Evolutionary conservation across 352 stramenopile genomes (phyloP).

Genomic region (Globisporangium radiosum): DNA sequence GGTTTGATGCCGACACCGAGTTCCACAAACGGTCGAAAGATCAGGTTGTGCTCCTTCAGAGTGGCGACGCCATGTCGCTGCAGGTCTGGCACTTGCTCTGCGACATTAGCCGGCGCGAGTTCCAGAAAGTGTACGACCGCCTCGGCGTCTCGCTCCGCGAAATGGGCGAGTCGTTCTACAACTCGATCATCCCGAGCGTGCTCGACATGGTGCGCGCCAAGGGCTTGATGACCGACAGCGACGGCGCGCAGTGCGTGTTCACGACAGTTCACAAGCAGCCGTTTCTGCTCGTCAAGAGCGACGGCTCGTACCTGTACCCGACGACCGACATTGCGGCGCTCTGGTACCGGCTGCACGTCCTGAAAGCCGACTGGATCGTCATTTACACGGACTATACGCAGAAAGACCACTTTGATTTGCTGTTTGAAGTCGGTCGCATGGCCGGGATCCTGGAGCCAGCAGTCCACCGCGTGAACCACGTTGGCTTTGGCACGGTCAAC

Average conservation of each 20-base stretch:
- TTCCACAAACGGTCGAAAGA: too few relatives aligned
- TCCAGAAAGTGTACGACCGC: slow-evolving; percentile 56
- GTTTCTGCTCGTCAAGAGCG: slow-evolving; percentile 79
- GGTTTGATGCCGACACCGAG: too few relatives aligned
- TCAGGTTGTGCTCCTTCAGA: too few relatives aligned
- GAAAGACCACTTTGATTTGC: too few relatives aligned
- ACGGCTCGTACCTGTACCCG: slow-evolving; percentile 76
- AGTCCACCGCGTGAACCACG: too few relatives aligned
- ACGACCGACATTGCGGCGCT: slow-evolving; percentile 36
- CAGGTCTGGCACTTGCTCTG: slow-evolving; percentile 50
- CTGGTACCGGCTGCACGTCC: too few relatives aligned
- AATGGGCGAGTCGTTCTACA: slow-evolving; percentile 75
- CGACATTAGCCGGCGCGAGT: slow-evolving; percentile 63
- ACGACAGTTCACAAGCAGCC: slow-evolving; percentile 62
- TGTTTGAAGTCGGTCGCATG: too few relatives aligned
- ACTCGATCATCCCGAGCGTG: slow-evolving; percentile 40
- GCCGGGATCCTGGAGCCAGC: too few relatives aligned
- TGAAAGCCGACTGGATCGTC: too few relatives aligned
- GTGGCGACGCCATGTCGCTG: slow-evolving; percentile 21
- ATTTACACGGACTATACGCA: too few relatives aligned
- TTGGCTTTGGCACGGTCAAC: too few relatives aligned
- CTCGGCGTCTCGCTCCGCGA: slow-evolving; percentile 60
- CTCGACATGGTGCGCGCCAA: slow-evolving; percentile 36
- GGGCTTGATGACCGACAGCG: slow-evolving; percentile 47
- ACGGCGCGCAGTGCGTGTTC: slow-evolving; percentile 68